Conservation (phyloP, 2,329 filamentous ascomycete species). For the Thielaviopsis euricoi region DNA sequence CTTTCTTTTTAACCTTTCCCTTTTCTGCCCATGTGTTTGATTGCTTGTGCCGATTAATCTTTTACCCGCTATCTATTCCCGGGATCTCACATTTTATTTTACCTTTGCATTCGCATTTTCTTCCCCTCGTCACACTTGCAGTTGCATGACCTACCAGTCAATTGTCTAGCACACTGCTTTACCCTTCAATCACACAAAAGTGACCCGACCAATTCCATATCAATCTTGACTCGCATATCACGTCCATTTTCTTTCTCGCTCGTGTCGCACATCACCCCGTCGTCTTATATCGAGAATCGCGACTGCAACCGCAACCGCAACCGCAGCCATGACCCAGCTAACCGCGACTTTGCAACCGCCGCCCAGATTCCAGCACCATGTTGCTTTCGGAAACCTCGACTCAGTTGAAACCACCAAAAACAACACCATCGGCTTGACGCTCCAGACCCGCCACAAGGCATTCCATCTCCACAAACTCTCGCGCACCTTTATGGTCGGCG, state of each 20-base stretch:
- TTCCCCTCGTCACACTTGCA: background rate
- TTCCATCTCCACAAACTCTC: slow-evolving; percentile 68
- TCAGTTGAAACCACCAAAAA: slow-evolving; percentile 41
- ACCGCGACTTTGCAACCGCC: background rate
- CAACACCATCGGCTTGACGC: slow-evolving; percentile 53
- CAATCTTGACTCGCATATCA: background rate
- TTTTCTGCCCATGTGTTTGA: background rate
- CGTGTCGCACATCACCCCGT: background rate
- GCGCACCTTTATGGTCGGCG: slow-evolving; percentile 77
- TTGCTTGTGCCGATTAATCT: too few relatives aligned
- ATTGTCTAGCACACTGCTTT: too few relatives aligned
- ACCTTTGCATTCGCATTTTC: background rate
- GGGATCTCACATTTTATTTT: too few relatives aligned
- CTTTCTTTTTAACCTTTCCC: background rate
- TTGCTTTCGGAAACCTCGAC: slow-evolving; percentile 44
- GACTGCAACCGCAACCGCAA: too few relatives aligned
- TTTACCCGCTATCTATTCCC: too few relatives aligned
- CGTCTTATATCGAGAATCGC: background rate
- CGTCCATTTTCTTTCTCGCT: background rate
- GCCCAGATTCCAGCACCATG: slow-evolving; percentile 38
- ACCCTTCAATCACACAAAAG: too few relatives aligned
- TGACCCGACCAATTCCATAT: background rate
- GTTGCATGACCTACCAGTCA: too few relatives aligned
- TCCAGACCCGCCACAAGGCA: slow-evolving; percentile 73
- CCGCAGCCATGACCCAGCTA: slow-evolving; percentile 8